phyloP scores from a whole-genome alignment of 148 eudicot species.

The Rhododendron kiyosumense region DNA sequence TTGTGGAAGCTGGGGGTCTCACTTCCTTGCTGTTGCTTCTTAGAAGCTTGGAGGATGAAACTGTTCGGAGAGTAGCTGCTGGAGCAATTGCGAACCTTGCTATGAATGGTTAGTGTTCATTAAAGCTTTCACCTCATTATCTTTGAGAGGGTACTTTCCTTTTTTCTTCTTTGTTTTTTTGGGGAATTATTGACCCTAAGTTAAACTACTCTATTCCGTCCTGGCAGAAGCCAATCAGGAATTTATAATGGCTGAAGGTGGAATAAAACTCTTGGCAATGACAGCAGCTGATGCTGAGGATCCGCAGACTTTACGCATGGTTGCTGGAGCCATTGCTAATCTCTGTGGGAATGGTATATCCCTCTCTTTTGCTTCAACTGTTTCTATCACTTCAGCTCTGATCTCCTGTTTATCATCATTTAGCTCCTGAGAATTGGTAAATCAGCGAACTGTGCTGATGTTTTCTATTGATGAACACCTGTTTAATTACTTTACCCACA shows the following conservation, averaged over 20 bases:
- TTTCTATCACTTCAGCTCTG: background rate
- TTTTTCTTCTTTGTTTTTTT: background rate
- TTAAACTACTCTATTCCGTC: constrained; percentile 6
- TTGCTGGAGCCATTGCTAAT: constrained; percentile 99
- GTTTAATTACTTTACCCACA: background rate
- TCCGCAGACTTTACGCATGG: constrained; percentile 99
- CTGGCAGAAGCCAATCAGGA: constrained; percentile 91
- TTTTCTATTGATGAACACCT: background rate
- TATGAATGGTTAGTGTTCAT: constrained; percentile 65
- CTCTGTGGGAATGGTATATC: constrained; percentile 91
- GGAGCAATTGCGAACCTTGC: constrained; percentile 99
- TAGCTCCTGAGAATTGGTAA: background rate
- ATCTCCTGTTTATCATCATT: background rate
- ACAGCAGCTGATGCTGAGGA: constrained; percentile 98
- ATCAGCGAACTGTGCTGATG: background rate
- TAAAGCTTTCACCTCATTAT: background rate
- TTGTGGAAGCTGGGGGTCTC: constrained; percentile 97
- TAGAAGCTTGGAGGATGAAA: constrained; percentile 89
- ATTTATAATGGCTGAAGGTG: constrained; percentile 89
- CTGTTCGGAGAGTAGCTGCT: constrained; percentile 94
- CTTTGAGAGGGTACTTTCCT: background rate
- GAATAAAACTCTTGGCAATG: constrained; percentile 80
- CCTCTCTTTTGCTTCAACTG: background rate
- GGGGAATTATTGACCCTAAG: background rate
- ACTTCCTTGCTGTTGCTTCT: constrained; percentile 94